These are phyloP conservation scores for Aspergillus thermomutatus DNA, from an alignment of 2,329 filamentous ascomycete species.

Conservation along the genomic window DNA sequence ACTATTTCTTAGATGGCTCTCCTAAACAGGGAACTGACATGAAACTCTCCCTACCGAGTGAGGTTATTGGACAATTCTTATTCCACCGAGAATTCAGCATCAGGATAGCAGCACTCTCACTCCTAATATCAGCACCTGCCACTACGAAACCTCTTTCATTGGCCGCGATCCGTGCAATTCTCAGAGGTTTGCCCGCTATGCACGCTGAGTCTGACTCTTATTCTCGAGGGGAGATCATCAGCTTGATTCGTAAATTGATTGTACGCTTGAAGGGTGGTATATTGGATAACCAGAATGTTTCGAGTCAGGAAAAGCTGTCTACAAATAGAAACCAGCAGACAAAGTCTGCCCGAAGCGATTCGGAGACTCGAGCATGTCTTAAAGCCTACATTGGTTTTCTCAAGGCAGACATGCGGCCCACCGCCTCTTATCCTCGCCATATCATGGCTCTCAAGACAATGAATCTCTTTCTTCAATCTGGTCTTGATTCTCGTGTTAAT, in stretches of 20 bases:
- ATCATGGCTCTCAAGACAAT: constrained; percentile 74
- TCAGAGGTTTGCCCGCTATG: constrained; percentile 64
- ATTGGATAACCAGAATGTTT: constrained; percentile 27
- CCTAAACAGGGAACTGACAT: constrained; percentile 16
- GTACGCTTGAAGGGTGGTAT: constrained; percentile 69
- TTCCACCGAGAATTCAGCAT: constrained; percentile 58
- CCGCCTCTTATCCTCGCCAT: constrained; percentile 85
- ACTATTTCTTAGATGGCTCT: constrained; percentile 24
- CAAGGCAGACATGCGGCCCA: constrained; percentile 69
- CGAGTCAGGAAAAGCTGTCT: constrained; percentile 20
- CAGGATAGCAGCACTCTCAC: constrained; percentile 74
- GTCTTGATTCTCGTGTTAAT: constrained; percentile 54
- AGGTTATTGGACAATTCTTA: constrained; percentile 36
- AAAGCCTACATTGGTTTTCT: constrained; percentile 72
- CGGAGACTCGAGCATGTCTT: constrained; percentile 56
- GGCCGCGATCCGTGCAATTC: constrained; percentile 60
- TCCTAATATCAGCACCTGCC: constrained; percentile 72
- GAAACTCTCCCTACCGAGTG: constrained; percentile 32
- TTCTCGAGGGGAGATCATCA: constrained; percentile 75
- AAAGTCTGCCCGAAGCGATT: constrained; percentile 49
- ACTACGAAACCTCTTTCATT: constrained; percentile 69
- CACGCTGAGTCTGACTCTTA: constrained; percentile 84
- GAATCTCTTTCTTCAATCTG: constrained; percentile 63
- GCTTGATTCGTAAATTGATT: constrained; percentile 71
- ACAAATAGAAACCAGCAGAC: constrained; percentile 14